phyloP scores from a whole-genome alignment of 2,329 filamentous ascomycete genomes.

The Cladophialophora immunda region DNA sequence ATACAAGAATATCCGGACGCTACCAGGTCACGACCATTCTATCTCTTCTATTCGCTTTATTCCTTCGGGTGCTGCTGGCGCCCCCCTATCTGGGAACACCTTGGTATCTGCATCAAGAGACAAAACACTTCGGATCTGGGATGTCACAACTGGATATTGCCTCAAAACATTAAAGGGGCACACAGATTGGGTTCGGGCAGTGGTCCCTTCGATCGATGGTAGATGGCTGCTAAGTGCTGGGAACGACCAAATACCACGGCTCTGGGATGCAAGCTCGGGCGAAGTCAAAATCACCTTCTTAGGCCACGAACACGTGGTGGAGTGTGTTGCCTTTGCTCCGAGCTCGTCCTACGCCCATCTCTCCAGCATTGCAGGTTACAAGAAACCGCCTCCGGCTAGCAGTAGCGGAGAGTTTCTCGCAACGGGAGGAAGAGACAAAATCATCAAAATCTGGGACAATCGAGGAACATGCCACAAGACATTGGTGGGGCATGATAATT shows the following conservation, averaged over 20 bases:
- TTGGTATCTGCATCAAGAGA: constrained; percentile 88
- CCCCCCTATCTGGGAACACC: constrained; percentile 81
- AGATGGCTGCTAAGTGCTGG: constrained; percentile 83
- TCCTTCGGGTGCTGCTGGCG: constrained; percentile 79
- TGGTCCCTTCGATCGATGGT: constrained; percentile 82
- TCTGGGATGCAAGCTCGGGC: constrained; percentile 82
- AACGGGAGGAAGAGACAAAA: constrained; percentile 88
- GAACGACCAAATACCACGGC: constrained; percentile 79
- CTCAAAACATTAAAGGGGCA: constrained; percentile 89
- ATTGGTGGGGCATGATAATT: constrained; percentile 89
- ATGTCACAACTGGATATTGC: constrained; percentile 91
- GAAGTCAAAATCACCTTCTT: constrained; percentile 82
- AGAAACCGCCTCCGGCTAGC: constrained; percentile 77
- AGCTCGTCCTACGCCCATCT: constrained; percentile 79
- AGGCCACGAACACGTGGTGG: constrained; percentile 85
- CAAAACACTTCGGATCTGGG: constrained; percentile 87
- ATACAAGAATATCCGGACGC: constrained; percentile 92
- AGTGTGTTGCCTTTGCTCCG: constrained; percentile 88
- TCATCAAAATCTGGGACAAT: constrained; percentile 87
- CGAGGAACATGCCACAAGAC: constrained; percentile 86
- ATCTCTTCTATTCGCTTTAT: constrained; percentile 90
- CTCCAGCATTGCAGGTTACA: constrained; percentile 78
- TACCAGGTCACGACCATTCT: constrained; percentile 91
- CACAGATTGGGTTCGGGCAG: constrained; percentile 88
- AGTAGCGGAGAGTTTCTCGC: constrained; percentile 88